Evolutionary conservation across 768 basidiomycete species (phyloP), one percentile per base, ranked within the genome.

Genomic region (Rubroboletus pulcherrimus): DNA sequence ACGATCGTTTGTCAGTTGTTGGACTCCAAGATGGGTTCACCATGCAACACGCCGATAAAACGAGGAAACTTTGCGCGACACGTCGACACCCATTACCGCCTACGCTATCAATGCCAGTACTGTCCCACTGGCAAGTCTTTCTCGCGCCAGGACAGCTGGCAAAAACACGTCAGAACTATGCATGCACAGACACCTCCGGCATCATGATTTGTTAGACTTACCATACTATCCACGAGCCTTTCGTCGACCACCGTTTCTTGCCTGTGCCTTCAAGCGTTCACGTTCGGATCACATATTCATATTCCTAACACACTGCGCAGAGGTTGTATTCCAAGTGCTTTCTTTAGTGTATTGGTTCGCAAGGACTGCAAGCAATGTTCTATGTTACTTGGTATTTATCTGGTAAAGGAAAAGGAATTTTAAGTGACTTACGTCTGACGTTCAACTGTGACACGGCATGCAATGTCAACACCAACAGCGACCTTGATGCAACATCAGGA

Each of bases 111-210:
- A 4, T 68, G 68, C 39, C 44, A 24, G 7, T 5, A 50, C 12
- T 68, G 68, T 46, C 33, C n/a, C 1, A 0, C 7, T 10, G 54
- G 19, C 0, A 66, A 43, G 24, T 40, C 54, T 9, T 68, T 68
- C 49, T 68, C 66, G 10, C 68, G 66, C 4, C 24, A 39, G 43
- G 66, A 71, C 38, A 68, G 31, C 49, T 42, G 52, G 49, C 49
- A 3, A 1, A 19, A 34, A 2, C 69, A 68, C n/a, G 14, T 68
- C 11, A 51, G 4, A 30, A 26, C 7, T 7, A 38, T 53, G n/a
- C 66, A 68, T 45, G 0, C 9, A 26, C 5, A 56, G 30, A 21
- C 5, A 12, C 38, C 4, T 38, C 9, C 2, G 2, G 21, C 14
- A 26, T 21, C 10, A 11, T 50, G 19, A 53, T 17, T 26, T 3